These are phyloP conservation scores for Gossypium anomalum DNA, from an alignment of 345 rosid species.

Conservation along the genomic window DNA sequence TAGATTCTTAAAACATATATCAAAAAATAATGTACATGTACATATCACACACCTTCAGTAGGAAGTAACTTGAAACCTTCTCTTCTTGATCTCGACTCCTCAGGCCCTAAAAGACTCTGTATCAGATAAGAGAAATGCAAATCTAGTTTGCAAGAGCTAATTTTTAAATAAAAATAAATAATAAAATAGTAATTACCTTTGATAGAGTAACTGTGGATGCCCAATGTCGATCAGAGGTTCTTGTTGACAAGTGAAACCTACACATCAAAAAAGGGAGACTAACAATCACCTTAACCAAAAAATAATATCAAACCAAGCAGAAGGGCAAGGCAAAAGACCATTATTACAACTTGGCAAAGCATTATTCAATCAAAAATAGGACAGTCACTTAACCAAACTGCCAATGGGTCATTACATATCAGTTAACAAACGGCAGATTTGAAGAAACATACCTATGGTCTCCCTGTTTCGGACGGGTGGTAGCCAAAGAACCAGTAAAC, in stretches of 20 bases:
- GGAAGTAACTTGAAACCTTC: constrained; percentile 57
- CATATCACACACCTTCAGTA: constrained; percentile 56
- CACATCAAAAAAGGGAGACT: not conserved
- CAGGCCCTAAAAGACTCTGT: constrained; percentile 40
- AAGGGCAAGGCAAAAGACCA: not conserved
- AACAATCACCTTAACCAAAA: not conserved
- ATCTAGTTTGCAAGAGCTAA: not conserved
- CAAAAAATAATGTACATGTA: not conserved
- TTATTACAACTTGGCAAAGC: not conserved
- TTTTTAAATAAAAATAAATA: constrained; percentile 8
- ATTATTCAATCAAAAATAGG: not conserved
- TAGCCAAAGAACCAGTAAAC: constrained; percentile 74
- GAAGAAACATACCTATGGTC: constrained; percentile 62
- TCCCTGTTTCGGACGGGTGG: constrained; percentile 59
- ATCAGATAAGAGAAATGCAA: not conserved
- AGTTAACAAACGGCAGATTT: not conserved
- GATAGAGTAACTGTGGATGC: constrained; percentile 63
- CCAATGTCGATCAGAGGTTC: constrained; percentile 59
- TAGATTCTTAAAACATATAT: not conserved
- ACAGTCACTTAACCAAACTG: not conserved
- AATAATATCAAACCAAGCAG: not conserved
- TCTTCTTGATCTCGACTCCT: constrained; percentile 81
- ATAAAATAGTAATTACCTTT: constrained; percentile 39
- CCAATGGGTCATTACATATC: not conserved
- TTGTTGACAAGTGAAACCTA: constrained; percentile 71